phyloP scores from a whole-genome alignment of 805 yeast species.

The Lipomyces sp. region DNA sequence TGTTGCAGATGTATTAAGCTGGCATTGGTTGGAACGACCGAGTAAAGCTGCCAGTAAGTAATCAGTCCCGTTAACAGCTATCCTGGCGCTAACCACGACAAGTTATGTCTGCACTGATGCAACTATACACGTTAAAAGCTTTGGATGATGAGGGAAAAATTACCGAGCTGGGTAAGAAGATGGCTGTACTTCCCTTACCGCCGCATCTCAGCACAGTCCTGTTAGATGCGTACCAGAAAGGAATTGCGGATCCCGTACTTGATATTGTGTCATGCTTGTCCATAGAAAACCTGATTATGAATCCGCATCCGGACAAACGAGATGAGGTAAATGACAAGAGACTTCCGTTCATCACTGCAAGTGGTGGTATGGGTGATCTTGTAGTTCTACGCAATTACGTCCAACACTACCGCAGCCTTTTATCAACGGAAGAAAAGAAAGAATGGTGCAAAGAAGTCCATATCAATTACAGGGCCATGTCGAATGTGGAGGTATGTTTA shows the following conservation, averaged over 20 bases:
- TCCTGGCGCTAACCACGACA: background rate
- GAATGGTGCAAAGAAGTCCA: constrained; percentile 84
- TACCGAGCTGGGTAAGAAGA: constrained; percentile 77
- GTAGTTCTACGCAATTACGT: constrained; percentile 79
- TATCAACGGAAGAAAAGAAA: constrained; percentile 59
- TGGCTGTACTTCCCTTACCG: constrained; percentile 89
- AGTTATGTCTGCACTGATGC: constrained; percentile 72
- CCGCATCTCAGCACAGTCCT: constrained; percentile 90
- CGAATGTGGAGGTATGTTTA: constrained; percentile 53
- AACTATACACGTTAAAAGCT: constrained; percentile 79
- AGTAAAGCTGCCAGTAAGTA: constrained; percentile 63
- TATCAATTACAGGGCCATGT: constrained; percentile 77
- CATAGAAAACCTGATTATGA: constrained; percentile 83
- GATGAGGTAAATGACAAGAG: constrained; percentile 84
- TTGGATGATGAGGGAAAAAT: constrained; percentile 75
- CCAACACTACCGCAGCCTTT: constrained; percentile 56
- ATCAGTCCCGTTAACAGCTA: background rate
- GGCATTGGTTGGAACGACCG: constrained; percentile 95
- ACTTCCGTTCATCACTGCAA: constrained; percentile 72
- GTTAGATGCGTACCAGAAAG: constrained; percentile 63
- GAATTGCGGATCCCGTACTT: constrained; percentile 60
- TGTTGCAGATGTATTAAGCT: constrained; percentile 78
- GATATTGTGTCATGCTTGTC: constrained; percentile 93
- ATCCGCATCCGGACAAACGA: constrained; percentile 77
- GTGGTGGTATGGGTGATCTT: constrained; percentile 75